Percentiles rank a stretch among this genome's conserved stretches.
These are phyloP conservation scores for Coemansia sp. DNA, from an alignment of 192 early-diverging fungal species.

Conservation along the genomic window DNA sequence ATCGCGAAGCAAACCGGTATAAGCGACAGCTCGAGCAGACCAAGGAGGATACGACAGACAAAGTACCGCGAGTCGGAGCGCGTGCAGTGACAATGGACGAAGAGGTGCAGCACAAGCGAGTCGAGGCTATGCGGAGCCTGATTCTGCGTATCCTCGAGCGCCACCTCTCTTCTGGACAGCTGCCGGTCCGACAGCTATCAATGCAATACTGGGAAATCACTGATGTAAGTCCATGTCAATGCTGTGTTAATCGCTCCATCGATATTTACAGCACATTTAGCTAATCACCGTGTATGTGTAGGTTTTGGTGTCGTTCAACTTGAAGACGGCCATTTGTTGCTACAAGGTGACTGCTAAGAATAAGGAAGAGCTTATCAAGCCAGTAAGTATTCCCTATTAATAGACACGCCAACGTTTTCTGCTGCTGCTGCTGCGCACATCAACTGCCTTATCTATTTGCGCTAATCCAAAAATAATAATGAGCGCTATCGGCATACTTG, in stretches of 20 bases:
- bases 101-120: constrained; percentile 26
- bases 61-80: constrained; percentile 30
- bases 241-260: background rate
- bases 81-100: constrained; percentile 34
- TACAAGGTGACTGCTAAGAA: constrained; percentile 42
- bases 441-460: background rate
- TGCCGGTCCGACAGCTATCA: constrained; percentile 51
- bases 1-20: constrained; percentile 40
- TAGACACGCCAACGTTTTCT: constrained; percentile 9
- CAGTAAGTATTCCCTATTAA: constrained; percentile 14
- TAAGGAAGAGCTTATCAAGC: constrained; percentile 15
- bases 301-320: constrained; percentile 50
- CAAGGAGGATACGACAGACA: constrained; percentile 5
- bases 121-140: constrained; percentile 35
- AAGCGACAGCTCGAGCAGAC: constrained; percentile 29
- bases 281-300: constrained; percentile 12
- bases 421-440: constrained; percentile 3
- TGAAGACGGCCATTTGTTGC: constrained; percentile 44
- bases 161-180: constrained; percentile 29
- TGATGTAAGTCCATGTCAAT: constrained; percentile 31
- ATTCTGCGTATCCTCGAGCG: constrained; percentile 51
- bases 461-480: background rate
- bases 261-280: background rate
- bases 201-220: constrained; percentile 56
- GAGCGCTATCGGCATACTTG: background rate